Conservation (phyloP, 176 grass and related monocot genomes). For the Musa acuminata region DNA sequence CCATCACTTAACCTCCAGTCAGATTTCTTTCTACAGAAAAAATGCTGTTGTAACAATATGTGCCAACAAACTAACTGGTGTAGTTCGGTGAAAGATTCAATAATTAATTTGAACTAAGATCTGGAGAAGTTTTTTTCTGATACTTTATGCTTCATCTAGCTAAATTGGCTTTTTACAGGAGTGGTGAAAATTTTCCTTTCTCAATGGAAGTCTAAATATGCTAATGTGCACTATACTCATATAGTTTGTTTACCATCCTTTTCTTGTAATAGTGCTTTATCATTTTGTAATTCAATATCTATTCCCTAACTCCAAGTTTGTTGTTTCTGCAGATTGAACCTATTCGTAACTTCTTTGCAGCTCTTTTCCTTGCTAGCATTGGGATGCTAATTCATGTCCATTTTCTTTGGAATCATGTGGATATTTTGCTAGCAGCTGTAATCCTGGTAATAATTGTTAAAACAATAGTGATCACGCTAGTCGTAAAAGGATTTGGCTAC, state of each 20-base stretch:
- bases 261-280: background rate
- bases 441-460: constrained; percentile 93
- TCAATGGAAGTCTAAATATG: constrained; percentile 2
- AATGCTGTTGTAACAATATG: too few species aligned
- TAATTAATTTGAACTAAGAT: too few species aligned
- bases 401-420: constrained; percentile 99
- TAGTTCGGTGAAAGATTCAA: too few species aligned
- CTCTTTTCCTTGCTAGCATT: constrained; percentile 98
- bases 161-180: constrained; percentile 3
- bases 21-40: too few species aligned
- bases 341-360: constrained; percentile 96
- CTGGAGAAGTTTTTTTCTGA: background rate
- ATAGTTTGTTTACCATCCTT: background rate
- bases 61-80: too few species aligned
- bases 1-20: too few species aligned
- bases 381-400: constrained; percentile 99
- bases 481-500: constrained; percentile 95
- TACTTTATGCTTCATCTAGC: constrained; percentile 8
- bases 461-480: constrained; percentile 73
- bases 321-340: constrained; percentile 99
- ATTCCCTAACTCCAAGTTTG: constrained; percentile 79
- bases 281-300: constrained; percentile 46
- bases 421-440: constrained; percentile 97
- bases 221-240: background rate
- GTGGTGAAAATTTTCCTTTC: constrained; percentile 15